These are phyloP conservation scores for Eleusine indica DNA, from an alignment of 176 grass and related monocot species.

Conservation along the genomic window DNA sequence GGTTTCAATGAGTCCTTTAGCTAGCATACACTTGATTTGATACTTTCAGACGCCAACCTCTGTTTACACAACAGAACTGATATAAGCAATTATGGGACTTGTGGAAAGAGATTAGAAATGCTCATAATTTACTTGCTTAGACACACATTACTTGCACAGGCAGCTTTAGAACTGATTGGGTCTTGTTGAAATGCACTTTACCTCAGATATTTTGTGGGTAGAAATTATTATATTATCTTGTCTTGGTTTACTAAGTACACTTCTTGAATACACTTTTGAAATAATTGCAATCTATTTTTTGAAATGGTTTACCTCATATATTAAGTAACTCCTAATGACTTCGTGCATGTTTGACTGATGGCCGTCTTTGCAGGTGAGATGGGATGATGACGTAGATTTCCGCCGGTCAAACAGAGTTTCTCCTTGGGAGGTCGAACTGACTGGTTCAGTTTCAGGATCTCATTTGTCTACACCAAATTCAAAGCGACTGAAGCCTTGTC, in stretches of 20 bases:
- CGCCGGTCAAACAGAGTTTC: constrained; percentile 68
- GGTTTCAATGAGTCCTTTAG: background rate
- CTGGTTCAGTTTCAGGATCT: constrained; percentile 56
- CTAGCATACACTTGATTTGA: background rate
- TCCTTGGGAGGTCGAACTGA: constrained; percentile 95
- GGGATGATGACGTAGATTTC: constrained; percentile 71
- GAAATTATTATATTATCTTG: background rate
- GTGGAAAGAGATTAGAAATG: background rate
- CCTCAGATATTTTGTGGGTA: background rate
- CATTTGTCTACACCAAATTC: constrained; percentile 52
- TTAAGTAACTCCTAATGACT: background rate
- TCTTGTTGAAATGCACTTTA: background rate
- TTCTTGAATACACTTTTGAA: background rate
- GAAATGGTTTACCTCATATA: too few relatives aligned
- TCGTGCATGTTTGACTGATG: background rate
- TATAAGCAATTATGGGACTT: background rate
- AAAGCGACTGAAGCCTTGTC: constrained; percentile 70
- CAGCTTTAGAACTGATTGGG: background rate
- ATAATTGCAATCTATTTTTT: background rate
- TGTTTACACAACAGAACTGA: background rate
- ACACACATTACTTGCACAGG: background rate
- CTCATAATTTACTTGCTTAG: background rate
- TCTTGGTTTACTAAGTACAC: background rate
- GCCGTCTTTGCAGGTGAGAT: constrained; percentile 63
- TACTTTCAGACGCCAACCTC: background rate